Base-by-base conservation (phyloP, 2,329 filamentous ascomycete species). In the Colletotrichum cordylinicola region DNA sequence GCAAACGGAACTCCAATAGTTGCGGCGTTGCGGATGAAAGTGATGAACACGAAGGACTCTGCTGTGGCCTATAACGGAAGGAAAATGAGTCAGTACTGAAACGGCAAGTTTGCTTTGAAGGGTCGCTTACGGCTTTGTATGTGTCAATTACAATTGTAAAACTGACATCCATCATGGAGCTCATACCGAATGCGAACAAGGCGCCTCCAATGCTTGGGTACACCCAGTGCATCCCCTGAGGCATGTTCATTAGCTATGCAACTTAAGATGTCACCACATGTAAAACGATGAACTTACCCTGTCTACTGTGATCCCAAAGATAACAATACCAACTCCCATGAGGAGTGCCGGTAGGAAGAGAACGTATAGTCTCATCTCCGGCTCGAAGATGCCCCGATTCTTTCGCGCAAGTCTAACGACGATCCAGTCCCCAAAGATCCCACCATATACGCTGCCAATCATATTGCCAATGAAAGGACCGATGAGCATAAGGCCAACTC, bases 151-250 rank as follows among this genome's bases (percentile, higher is more conserved):
- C 52, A 27, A 27, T 56, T 8, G 52, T 56, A 16, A 56, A 56
- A 2, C 79, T 79, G 0, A 83, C 84, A 7, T 86, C 85, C 4
- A 82, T 80, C 7, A 84, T 84, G 39, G 84, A 81, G 3, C 85
- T 85, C 0, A 87, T 79, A 0, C 84, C 85, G 66, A 86, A 85
- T 0, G 82, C 83, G 39, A 85, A 86, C 6, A 86, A 74, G 0
- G 80, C 83, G 3, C 84, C 82, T 0, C 82, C 85, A 0, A 87
- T 77, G 2, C 81, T 85, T 0, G 85, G 84, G 35, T 81, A 84
- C 9, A 87, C 84, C 84, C 84, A 87, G 48, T 86, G 85, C 84
- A 86, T 85, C 3, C 85, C 85, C 85, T 87, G 29, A 2, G 4
- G 62, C 6, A 16, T 9, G 39, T 43, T 6, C n/a, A 18, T 43